A percentile compares a stretch with the other conserved stretches of the same genome.
phyloP scores from a whole-genome alignment of 495 filamentous ascomycete species.

The Penicillium diatomitis region DNA sequence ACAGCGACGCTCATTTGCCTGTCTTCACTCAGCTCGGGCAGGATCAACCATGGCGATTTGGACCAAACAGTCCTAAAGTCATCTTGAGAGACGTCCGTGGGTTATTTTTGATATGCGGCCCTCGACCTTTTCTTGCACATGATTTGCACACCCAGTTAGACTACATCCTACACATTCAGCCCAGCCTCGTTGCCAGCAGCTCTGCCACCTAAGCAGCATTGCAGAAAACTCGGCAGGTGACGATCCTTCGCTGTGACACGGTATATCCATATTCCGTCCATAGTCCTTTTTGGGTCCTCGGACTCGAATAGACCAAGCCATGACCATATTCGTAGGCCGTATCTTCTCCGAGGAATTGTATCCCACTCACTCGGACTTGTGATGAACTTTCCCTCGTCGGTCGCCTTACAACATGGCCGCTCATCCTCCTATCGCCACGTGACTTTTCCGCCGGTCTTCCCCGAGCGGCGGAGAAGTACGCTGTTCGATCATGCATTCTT shows the following conservation, averaged over 20 bases:
- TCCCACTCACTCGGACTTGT: not conserved
- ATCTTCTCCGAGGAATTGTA: slow-evolving; percentile 1
- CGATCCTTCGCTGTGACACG: too few relatives aligned
- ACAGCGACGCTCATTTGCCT: too few relatives aligned
- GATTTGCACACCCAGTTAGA: not conserved
- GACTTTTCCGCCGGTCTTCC: slow-evolving; percentile 32
- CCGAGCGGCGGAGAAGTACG: slow-evolving; percentile 14
- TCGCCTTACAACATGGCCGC: not conserved
- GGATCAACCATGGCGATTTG: too few relatives aligned
- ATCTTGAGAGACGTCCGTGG: too few relatives aligned
- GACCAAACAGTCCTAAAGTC: too few relatives aligned
- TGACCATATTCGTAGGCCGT: not conserved
- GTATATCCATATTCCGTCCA: not conserved
- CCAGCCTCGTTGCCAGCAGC: too few relatives aligned
- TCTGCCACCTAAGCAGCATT: too few relatives aligned
- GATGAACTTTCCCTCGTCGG: slow-evolving; percentile 11
- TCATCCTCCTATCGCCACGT: slow-evolving; percentile 30
- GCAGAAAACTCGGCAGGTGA: too few relatives aligned
- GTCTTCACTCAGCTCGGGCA: too few relatives aligned
- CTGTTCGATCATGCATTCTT: slow-evolving; percentile 7
- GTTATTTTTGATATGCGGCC: not conserved
- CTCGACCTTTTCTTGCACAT: slow-evolving; percentile 9
- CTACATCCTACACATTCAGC: too few relatives aligned
- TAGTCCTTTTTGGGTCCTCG: not conserved
- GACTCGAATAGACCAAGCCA: too few relatives aligned